These are phyloP conservation scores for Lactifluus subvellereus DNA, from an alignment of 768 basidiomycete species.

Conservation along the genomic window DNA sequence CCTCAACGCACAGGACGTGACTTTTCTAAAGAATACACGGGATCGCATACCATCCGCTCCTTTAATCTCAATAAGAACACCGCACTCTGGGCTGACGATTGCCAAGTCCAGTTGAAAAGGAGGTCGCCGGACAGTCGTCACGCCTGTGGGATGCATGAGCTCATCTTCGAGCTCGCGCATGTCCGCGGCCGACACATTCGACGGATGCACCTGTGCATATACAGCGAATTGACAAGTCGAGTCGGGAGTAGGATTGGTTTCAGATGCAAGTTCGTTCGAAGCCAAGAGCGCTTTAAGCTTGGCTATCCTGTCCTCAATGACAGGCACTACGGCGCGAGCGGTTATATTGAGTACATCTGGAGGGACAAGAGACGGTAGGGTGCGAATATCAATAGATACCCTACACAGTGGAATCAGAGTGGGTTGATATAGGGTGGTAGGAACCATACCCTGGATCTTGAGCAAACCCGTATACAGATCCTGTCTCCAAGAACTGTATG, in stretches of 20 bases:
- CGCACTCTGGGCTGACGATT: conserved; percentile 75
- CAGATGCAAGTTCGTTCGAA: conserved; percentile 15
- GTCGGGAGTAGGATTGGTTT: conserved; percentile 27
- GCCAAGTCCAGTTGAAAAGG: conserved; percentile 57
- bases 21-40: conserved; percentile 39
- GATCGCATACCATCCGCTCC: conserved; percentile 57
- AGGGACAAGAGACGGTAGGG: conserved; percentile 17
- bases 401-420: not conserved
- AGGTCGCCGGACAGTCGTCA: conserved; percentile 52
- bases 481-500: conserved; percentile 66
- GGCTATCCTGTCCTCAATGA: conserved; percentile 11
- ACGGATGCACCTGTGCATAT: conserved; percentile 57
- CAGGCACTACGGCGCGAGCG: conserved; percentile 21
- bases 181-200: conserved; percentile 43
- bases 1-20: conserved; percentile 36
- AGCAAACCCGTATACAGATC: conserved; percentile 72
- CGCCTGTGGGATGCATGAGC: conserved; percentile 66
- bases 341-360: conserved; percentile 9
- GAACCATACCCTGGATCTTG: conserved; percentile 51
- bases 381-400: conserved; percentile 9
- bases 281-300: conserved; percentile 8
- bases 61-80: conserved; percentile 60
- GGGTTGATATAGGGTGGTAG: not conserved
- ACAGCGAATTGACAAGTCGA: conserved; percentile 61
- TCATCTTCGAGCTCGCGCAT: conserved; percentile 74